Conservation (phyloP, 2,329 filamentous ascomycete genomes). For the Arthrobotrys iridis region DNA sequence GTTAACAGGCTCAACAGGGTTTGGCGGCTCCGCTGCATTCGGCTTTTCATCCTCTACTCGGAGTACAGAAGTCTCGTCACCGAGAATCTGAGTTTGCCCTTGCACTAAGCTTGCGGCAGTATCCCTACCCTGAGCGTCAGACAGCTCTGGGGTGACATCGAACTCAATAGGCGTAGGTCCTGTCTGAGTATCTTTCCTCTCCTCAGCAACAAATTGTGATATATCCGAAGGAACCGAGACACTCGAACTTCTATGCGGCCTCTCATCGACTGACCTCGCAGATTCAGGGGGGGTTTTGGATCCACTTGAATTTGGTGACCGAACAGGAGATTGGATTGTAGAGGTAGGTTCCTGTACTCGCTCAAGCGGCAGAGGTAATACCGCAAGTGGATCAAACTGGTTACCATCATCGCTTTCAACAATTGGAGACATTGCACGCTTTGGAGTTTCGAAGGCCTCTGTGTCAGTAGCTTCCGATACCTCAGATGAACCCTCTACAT, state of each 20-base stretch:
- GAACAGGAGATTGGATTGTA: slow-evolving; percentile 2
- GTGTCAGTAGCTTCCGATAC: slow-evolving; percentile 28
- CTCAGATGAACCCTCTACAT: slow-evolving; percentile 5
- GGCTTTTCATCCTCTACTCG: background rate
- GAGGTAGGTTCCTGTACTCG: background rate
- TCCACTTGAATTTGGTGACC: background rate
- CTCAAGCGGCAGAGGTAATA: background rate
- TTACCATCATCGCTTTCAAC: background rate
- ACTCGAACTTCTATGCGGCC: slow-evolving; percentile 17
- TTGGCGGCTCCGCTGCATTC: background rate
- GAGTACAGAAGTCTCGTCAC: background rate
- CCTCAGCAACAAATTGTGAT: background rate
- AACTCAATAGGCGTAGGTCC: background rate
- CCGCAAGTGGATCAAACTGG: background rate
- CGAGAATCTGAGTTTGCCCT: background rate
- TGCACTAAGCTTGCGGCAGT: background rate
- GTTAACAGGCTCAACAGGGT: background rate
- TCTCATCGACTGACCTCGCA: background rate
- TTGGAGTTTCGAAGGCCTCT: slow-evolving; percentile 19
- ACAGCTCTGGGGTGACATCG: background rate
- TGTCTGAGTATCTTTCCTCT: background rate
- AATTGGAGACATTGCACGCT: slow-evolving; percentile 10
- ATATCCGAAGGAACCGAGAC: background rate
- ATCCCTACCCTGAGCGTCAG: background rate
- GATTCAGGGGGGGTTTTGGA: slow-evolving; percentile 8